Percentiles rank a stretch among this genome's conserved stretches.
These are phyloP conservation scores for Rhodotorula mucilaginosa DNA, from an alignment of 1,284 basidiomycete genomes.

Conservation along the genomic window DNA sequence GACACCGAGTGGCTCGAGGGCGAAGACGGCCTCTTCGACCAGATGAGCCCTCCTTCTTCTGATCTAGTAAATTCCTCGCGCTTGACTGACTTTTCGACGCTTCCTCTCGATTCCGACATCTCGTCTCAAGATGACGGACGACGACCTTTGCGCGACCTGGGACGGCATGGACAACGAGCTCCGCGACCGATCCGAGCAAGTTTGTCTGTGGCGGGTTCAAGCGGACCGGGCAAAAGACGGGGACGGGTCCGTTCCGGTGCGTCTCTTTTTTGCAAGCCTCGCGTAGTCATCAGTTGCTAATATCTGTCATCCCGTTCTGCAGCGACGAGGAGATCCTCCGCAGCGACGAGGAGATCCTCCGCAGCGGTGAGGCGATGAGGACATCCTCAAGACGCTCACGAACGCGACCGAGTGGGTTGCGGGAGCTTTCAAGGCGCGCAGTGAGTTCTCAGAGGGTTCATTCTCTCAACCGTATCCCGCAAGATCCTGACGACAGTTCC, in stretches of 20 bases:
- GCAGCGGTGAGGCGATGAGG: slow-evolving; percentile 65
- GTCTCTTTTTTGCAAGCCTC: not conserved
- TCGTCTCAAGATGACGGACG: slow-evolving; percentile 53
- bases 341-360: too few relatives aligned
- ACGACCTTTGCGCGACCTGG: slow-evolving; percentile 61
- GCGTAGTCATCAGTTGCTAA: too few relatives aligned
- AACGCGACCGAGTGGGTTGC: slow-evolving; percentile 70
- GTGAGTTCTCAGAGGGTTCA: slow-evolving; percentile 51
- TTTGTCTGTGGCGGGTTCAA: slow-evolving; percentile 64
- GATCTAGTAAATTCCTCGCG: slow-evolving; percentile 46
- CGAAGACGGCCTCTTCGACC: slow-evolving; percentile 49
- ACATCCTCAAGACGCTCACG: slow-evolving; percentile 68
- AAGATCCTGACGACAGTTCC: too few relatives aligned
- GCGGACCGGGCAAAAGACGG: slow-evolving; percentile 58
- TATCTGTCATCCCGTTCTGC: too few relatives aligned
- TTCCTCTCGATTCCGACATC: not conserved
- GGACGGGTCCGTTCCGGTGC: slow-evolving; percentile 41
- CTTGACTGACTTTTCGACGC: slow-evolving; percentile 46
- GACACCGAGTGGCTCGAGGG: slow-evolving; percentile 64
- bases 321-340: too few relatives aligned
- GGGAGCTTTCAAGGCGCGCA: slow-evolving; percentile 71
- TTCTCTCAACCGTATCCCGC: too few relatives aligned
- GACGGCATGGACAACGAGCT: slow-evolving; percentile 14
- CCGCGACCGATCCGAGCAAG: slow-evolving; percentile 56
- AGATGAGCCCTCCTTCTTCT: slow-evolving; percentile 42